Conservation (phyloP, 78 protist species). For the Capsaspora owczarzaki region DNA sequence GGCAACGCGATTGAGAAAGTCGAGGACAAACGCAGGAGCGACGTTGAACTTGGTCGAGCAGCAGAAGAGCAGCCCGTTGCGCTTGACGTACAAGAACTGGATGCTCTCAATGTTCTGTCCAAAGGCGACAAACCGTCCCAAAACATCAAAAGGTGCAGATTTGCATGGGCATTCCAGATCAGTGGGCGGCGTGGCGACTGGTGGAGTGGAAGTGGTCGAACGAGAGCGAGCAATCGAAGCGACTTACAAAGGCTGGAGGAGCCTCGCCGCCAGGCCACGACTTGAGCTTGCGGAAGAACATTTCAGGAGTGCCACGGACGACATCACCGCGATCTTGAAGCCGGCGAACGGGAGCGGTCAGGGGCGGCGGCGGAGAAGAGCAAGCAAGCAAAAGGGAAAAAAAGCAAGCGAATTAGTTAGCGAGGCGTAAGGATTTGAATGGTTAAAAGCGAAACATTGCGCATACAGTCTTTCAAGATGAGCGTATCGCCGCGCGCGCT, state of each 20-base stretch:
- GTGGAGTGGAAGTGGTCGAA: background rate
- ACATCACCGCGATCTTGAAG: conserved; percentile 53
- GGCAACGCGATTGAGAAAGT: no score
- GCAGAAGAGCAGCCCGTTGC: conserved; percentile 60
- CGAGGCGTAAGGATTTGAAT: background rate
- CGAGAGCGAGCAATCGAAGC: background rate
- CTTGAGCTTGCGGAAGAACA: conserved; percentile 60
- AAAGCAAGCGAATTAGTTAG: background rate
- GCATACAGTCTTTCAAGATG: conserved; percentile 61
- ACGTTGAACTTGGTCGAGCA: conserved; percentile 61
- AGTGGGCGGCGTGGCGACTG: background rate
- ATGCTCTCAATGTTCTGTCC: conserved; percentile 46
- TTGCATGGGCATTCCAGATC: background rate
- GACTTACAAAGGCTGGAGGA: conserved; percentile 43
- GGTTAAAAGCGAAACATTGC: background rate
- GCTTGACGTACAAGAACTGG: conserved; percentile 47
- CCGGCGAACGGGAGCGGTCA: background rate
- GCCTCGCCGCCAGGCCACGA: conserved; percentile 20
- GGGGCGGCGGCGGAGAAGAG: background rate
- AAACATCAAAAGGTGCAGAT: background rate
- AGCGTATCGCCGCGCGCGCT: conserved; percentile 73
- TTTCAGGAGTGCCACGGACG: conserved; percentile 33
- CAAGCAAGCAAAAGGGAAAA: background rate
- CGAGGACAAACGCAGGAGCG: conserved; percentile 56
- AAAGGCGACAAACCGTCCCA: no score